Percentiles rank a stretch among this genome's conserved stretches.
These are phyloP conservation scores for Tetrapisispora iriomotensis DNA, from an alignment of 805 yeast species.

Conservation along the genomic window DNA sequence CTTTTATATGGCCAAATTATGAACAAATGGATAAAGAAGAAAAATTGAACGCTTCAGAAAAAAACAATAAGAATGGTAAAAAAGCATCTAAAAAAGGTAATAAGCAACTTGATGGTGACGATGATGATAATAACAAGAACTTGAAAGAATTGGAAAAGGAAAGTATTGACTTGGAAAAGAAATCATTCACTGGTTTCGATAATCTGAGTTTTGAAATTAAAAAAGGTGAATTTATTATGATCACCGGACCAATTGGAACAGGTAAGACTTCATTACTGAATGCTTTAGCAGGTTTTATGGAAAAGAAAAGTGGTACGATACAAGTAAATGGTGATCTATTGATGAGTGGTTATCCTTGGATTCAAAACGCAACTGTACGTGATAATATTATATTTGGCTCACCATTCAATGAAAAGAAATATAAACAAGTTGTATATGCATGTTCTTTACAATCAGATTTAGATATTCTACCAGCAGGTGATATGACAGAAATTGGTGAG, in stretches of 20 bases:
- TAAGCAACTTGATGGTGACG: not conserved
- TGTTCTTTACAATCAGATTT: conserved; percentile 64
- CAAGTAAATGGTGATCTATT: conserved; percentile 43
- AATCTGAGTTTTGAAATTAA: conserved; percentile 44
- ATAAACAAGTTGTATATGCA: conserved; percentile 45
- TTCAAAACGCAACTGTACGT: conserved; percentile 68
- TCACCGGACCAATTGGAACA: conserved; percentile 62
- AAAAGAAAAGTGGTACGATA: conserved; percentile 41
- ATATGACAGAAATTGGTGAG: conserved; percentile 73
- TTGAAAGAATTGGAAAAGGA: not conserved
- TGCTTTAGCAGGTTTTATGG: conserved; percentile 68
- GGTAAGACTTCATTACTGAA: conserved; percentile 69
- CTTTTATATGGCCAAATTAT: conserved; percentile 59
- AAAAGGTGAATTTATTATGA: conserved; percentile 56
- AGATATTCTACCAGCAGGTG: conserved; percentile 62
- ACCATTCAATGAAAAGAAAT: conserved; percentile 41
- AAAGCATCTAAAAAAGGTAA: conserved; percentile 3
- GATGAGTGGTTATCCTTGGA: conserved; percentile 67
- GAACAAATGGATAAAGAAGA: conserved; percentile 27
- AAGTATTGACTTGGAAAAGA: conserved; percentile 14
- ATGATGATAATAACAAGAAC: conserved; percentile 1
- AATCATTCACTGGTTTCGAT: conserved; percentile 36
- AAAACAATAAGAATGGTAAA: conserved; percentile 12
- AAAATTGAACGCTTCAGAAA: conserved; percentile 20
- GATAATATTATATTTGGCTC: conserved; percentile 67